Evolutionary conservation across 805 yeast species (phyloP).

Genomic region (Torulaspora delbrueckii): DNA sequence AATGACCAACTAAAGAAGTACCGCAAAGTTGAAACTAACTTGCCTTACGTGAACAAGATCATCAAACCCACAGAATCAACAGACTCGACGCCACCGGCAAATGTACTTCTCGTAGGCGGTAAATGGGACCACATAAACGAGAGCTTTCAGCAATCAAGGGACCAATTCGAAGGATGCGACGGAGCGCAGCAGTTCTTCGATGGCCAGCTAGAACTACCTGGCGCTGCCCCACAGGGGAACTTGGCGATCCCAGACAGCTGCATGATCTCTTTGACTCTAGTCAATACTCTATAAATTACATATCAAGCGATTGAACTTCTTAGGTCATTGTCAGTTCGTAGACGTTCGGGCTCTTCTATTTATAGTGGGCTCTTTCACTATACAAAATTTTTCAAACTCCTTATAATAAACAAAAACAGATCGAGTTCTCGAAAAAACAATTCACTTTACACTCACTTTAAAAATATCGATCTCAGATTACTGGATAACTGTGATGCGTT

Average conservation of each 20-base stretch:
- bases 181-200: slow-evolving; percentile 66
- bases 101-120: slow-evolving; percentile 55
- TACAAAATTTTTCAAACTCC: slow-evolving; percentile 2
- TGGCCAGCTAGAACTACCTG: slow-evolving; percentile 49
- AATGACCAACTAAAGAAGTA: slow-evolving; percentile 29
- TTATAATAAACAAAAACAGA: slow-evolving; percentile 2
- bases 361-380: slow-evolving; percentile 1
- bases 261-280: slow-evolving; percentile 49
- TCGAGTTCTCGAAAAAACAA: slow-evolving; percentile 1
- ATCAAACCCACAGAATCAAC: slow-evolving; percentile 21
- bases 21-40: slow-evolving; percentile 18
- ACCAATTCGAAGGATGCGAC: slow-evolving; percentile 48
- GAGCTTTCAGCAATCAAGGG: slow-evolving; percentile 50
- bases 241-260: slow-evolving; percentile 65
- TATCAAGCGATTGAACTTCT: neutral
- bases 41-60: slow-evolving; percentile 31
- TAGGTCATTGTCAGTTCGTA: no score
- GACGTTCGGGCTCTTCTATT: neutral
- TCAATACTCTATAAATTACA: slow-evolving; percentile 7
- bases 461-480: neutral
- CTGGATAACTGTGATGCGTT: slow-evolving; percentile 24
- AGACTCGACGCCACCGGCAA: slow-evolving; percentile 17
- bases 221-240: slow-evolving; percentile 40
- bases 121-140: slow-evolving; percentile 52
- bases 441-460: neutral